Conservation (phyloP, 768 basidiomycete species). For the Amanita fuliginea region DNA sequence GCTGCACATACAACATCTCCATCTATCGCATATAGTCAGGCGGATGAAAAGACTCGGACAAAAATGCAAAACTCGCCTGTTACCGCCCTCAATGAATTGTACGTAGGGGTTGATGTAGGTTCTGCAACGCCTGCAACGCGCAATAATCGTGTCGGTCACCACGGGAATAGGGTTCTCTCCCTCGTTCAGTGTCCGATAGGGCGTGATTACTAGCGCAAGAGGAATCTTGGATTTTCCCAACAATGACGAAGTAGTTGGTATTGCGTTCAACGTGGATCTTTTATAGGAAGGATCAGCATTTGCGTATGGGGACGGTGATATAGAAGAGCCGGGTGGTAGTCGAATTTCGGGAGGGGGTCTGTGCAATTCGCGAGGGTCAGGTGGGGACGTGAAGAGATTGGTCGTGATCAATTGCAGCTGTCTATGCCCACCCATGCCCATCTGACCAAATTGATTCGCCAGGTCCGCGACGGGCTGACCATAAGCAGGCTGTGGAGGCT, state of each 20-base stretch:
- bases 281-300: slow-evolving; percentile 90
- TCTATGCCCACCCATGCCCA: slow-evolving; percentile 76
- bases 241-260: slow-evolving; percentile 83
- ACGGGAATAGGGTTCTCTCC: slow-evolving; percentile 83
- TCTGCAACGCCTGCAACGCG: slow-evolving; percentile 90
- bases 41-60: neutral
- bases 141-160: slow-evolving; percentile 88
- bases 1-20: slow-evolving; percentile 99
- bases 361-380: slow-evolving; percentile 79
- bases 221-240: slow-evolving; percentile 87
- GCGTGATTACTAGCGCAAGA: slow-evolving; percentile 79
- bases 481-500: slow-evolving; percentile 25
- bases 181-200: slow-evolving; percentile 77
- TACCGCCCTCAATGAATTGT: slow-evolving; percentile 96
- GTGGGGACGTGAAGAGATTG: slow-evolving; percentile 87
- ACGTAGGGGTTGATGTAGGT: slow-evolving; percentile 98
- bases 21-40: slow-evolving; percentile 30
- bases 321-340: slow-evolving; percentile 73
- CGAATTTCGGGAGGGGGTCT: slow-evolving; percentile 82
- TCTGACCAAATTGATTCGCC: slow-evolving; percentile 78
- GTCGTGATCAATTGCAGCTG: slow-evolving; percentile 73
- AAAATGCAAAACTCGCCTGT: slow-evolving; percentile 38
- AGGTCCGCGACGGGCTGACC: slow-evolving; percentile 52
- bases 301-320: slow-evolving; percentile 67
- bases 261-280: slow-evolving; percentile 82